Conservation (phyloP, 2,329 filamentous ascomycete genomes). For the Aureobasidium sp. region DNA sequence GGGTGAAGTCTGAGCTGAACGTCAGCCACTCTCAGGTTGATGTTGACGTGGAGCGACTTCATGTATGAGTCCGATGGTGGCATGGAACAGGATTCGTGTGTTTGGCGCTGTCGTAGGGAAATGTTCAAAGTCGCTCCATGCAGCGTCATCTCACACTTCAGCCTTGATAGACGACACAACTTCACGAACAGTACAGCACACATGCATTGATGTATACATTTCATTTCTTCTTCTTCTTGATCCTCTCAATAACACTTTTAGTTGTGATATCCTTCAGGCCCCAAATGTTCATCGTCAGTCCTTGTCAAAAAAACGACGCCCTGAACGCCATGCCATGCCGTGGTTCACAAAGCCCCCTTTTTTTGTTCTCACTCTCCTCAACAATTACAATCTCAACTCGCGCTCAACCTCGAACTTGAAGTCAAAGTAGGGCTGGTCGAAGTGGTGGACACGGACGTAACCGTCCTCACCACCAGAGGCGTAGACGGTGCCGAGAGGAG, state of each 20-base stretch:
- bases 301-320: not conserved
- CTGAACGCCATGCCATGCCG: conserved; percentile 16
- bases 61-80: not conserved
- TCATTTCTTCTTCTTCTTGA: not conserved
- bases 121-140: not conserved
- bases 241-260: not conserved
- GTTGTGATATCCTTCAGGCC: not conserved
- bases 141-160: not conserved
- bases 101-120: not conserved
- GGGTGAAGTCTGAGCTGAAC: no score
- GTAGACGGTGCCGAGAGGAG: conserved; percentile 87
- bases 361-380: no score
- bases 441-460: conserved; percentile 96
- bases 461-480: conserved; percentile 95
- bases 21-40: no score
- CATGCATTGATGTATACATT: not conserved
- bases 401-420: conserved; percentile 98
- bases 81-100: not conserved
- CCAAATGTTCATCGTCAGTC: not conserved
- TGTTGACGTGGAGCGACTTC: not conserved
- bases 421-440: conserved; percentile 97
- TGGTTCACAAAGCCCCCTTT: conserved; percentile 22
- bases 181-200: not conserved
- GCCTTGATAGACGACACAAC: not conserved
- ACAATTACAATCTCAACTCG: conserved; percentile 44